Evolutionary conservation across 106 monocot species (phyloP), one percentile per base, ranked within the genome.

Genomic region (Allium sativum): DNA sequence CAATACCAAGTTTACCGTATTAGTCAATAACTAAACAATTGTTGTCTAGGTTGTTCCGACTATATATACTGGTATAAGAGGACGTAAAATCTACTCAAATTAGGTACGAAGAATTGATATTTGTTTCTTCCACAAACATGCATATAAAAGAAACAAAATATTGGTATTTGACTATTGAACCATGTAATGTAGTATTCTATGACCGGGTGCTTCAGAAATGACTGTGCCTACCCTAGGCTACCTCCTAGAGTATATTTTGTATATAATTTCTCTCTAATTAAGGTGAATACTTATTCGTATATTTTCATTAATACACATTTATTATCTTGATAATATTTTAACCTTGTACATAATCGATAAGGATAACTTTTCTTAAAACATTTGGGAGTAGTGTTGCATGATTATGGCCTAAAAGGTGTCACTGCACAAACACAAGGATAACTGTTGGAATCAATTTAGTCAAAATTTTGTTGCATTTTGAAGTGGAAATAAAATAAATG

Each of bases 211-310:
- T 88, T 78, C 55, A 88, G 82, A 75, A 85, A 88, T 42, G 68
- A 62, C 13, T 60, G 69, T 58, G 76, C 66, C 19, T 80, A 78
- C 67, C 77, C 88, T 12, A 85, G 57, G 71, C 70, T 79, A 42
- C 64, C 72, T 75, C 73, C 80, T 68, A 88, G 88, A 15, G 78
- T 88, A 47, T 88, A 76, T 68, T 88, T 93, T 76, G 65, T 85
- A 55, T 93, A 88, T 62, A 84, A 93, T 55, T 93, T 93, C 46
- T 88, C 88, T 51, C 93, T 88, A 40, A 93, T 93, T 22, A 88
- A 93, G 88, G 92, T 84, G 31, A 70, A n/a, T n/a, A n/a, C n/a
- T n/a, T n/a, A n/a, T n/a, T n/a, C n/a, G n/a, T n/a, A n/a, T n/a
- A n/a, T n/a, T n/a, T n/a, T n/a, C n/a, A n/a, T n/a, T n/a, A n/a